Evolutionary conservation across 495 filamentous ascomycete genomes (phyloP), one percentile per base, ranked within the genome.

Genomic region (Penicillium lividum): DNA sequence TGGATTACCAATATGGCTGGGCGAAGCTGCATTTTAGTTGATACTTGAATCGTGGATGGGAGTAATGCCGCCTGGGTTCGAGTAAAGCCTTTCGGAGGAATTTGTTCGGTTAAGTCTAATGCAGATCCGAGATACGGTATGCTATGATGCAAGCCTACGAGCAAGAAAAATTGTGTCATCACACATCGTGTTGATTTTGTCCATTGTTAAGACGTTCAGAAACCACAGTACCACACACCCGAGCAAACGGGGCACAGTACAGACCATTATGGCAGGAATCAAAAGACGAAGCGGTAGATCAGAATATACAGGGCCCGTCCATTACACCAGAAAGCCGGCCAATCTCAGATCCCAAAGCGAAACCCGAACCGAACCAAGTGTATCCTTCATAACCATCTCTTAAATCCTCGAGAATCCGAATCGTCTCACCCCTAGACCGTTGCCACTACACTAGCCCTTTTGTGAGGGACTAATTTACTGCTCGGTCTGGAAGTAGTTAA

Each of bases 401-500:
- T 7, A 45, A 40, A 53, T 48, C 50, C 57, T 54, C 44, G 47
- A 51, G 30, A 38, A 36, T 56, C 55, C 51, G 29, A 46, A 28
- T 10, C 29, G 44, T 28, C 18, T 51, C 48, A 54, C 51, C 53
- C 63, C 52, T 34, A 62, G 46, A 62, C 56, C 49, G 50, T 42
- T 42, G 22, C 18, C 31, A 51, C 29, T 43, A 51, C 33, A 60
- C 50, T 55, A 53, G 51, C 40, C 43, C 43, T 16, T 34, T 59
- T 42, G 50, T 16, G 31, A 52, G 48, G 52, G 45, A 50, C 40
- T 55, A 63, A 68, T 74, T 68, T 88, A 88, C 75, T 87, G 84
- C 81, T 87, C 85, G 71, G 91, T 96, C 82, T 94, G 89, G 91
- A 98, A 97, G 89, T 98, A 98, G 86, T 97, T 94, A 70, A 98